Evolutionary conservation across 768 basidiomycete species (phyloP).

Genomic region (Trametes meyenii): DNA sequence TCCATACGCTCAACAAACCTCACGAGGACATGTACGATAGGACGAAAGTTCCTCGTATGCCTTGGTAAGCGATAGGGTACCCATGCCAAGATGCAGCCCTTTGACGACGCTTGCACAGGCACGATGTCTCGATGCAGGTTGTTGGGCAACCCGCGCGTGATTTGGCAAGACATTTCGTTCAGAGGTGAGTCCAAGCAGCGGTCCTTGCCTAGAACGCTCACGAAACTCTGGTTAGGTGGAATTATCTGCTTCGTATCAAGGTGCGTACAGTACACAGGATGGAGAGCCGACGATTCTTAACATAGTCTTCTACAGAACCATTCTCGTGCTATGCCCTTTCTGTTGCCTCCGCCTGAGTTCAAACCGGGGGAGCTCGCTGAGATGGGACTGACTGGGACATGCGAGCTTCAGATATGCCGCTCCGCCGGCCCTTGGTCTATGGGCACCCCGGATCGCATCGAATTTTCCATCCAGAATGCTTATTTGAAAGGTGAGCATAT

Average conservation of each 20-base stretch:
- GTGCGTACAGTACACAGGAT: constrained; percentile 38
- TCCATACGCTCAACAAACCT: constrained; percentile 84
- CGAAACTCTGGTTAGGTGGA: constrained; percentile 65
- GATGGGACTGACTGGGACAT: constrained; percentile 90
- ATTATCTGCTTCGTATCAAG: constrained; percentile 91
- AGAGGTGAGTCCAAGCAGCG: constrained; percentile 55
- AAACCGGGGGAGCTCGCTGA: constrained; percentile 74
- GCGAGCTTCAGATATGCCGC: constrained; percentile 95
- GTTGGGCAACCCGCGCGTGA: constrained; percentile 97
- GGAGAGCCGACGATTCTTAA: neutral
- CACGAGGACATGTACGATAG: constrained; percentile 97
- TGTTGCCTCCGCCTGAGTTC: constrained; percentile 93
- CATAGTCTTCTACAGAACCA: constrained; percentile 67
- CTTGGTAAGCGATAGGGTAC: constrained; percentile 67
- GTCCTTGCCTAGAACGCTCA: neutral
- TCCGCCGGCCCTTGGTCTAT: constrained; percentile 97
- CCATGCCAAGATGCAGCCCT: neutral
- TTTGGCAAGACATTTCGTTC: constrained; percentile 90
- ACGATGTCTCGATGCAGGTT: constrained; percentile 95
- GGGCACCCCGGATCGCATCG: constrained; percentile 81
- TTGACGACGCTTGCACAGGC: constrained; percentile 52
- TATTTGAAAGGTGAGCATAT: constrained; percentile 75
- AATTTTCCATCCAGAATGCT: constrained; percentile 93
- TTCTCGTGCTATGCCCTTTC: constrained; percentile 87
- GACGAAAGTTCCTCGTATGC: constrained; percentile 88